Evolutionary conservation across 2,329 filamentous ascomycete genomes (phyloP).

Genomic region (Fusarium cicatricum): DNA sequence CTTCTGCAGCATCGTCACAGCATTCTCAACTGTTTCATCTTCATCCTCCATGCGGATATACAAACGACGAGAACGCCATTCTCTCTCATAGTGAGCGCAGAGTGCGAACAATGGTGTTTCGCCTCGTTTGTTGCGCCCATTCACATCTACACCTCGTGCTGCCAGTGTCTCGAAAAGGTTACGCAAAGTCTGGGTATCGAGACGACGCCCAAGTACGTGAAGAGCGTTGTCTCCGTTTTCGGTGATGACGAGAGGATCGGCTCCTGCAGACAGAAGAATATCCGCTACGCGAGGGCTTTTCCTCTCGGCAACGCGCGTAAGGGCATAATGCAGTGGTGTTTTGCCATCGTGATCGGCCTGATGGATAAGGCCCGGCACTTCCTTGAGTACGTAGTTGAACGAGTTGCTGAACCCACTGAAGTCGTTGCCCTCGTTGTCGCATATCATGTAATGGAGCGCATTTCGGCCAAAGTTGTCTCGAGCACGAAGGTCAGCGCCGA

Average conservation of each 20-base stretch:
- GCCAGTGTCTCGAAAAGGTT: constrained; percentile 30
- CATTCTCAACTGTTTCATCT: background rate
- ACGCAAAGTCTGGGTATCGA: background rate
- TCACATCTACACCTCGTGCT: constrained; percentile 31
- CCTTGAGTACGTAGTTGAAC: constrained; percentile 5
- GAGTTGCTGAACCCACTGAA: background rate
- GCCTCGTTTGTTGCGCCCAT: constrained; percentile 36
- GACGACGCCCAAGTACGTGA: constrained; percentile 24
- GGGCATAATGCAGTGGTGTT: constrained; percentile 40
- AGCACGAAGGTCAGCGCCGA: constrained; percentile 38
- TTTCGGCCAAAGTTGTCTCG: constrained; percentile 34
- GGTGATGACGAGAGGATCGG: constrained; percentile 23
- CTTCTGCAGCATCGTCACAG: constrained; percentile 19
- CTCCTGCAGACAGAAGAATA: constrained; percentile 32
- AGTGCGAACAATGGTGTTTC: constrained; percentile 39
- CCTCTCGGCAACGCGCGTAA: background rate
- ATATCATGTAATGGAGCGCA: constrained; percentile 35
- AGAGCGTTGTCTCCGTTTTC: constrained; percentile 32
- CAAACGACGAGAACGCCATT: background rate
- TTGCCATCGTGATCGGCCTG: constrained; percentile 33
- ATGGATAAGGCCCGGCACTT: constrained; percentile 19
- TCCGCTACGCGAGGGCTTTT: background rate
- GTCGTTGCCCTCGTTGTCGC: background rate
- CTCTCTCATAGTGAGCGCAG: too few species aligned
- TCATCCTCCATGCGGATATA: background rate